phyloP scores from a whole-genome alignment of 345 rosid genomes.

The Gossypium raimondii region DNA sequence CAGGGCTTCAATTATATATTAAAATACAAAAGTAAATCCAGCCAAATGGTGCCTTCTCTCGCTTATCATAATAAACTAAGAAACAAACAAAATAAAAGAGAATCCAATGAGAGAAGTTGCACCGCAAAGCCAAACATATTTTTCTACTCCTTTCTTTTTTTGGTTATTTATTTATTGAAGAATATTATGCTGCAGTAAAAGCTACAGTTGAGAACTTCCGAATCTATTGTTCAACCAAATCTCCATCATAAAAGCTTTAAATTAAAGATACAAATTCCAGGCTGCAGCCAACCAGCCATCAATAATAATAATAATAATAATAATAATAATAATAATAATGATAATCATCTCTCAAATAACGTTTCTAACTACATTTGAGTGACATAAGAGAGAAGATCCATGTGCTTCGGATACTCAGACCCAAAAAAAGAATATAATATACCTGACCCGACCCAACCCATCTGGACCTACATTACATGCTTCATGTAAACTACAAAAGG shows the following conservation, averaged over 20 bases:
- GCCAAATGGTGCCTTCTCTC: not conserved
- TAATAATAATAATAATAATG: too few relatives aligned
- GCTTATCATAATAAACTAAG: not conserved
- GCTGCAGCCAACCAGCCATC: not conserved
- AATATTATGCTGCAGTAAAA: not conserved
- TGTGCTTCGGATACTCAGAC: not conserved
- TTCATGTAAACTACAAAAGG: not conserved
- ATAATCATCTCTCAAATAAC: not conserved
- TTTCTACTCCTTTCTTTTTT: not conserved
- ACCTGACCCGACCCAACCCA: not conserved
- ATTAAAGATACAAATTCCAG: not conserved
- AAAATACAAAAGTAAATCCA: not conserved
- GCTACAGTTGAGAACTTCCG: not conserved
- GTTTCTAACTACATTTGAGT: not conserved
- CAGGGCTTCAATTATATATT: too few relatives aligned
- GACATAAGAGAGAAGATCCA: not conserved
- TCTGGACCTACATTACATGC: slow-evolving; percentile 18
- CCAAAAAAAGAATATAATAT: not conserved
- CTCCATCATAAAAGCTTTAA: not conserved
- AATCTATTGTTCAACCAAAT: not conserved
- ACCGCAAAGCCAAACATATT: not conserved
- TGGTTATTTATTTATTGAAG: not conserved
- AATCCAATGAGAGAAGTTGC: not conserved
- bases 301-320: too few relatives aligned
- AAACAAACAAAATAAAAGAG: too few relatives aligned